Conservation (phyloP, 169 alveolate species). For the Eimeria falciformis region DNA sequence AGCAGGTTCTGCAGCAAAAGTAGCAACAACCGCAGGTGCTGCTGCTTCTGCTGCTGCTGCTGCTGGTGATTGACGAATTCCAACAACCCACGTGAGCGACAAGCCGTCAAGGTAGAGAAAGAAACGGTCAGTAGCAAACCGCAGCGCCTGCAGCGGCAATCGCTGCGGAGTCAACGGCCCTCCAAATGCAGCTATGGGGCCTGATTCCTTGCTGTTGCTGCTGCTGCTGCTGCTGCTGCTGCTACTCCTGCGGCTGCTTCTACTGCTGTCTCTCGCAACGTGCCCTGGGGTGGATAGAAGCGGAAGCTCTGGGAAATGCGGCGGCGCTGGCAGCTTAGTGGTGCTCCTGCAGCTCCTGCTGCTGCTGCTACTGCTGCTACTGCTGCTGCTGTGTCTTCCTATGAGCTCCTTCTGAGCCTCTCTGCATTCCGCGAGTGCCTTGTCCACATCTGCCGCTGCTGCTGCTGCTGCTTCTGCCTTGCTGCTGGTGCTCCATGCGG, state of each 20-base stretch:
- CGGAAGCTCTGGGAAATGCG: background rate
- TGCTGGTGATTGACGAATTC: constrained; percentile 36
- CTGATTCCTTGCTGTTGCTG: background rate
- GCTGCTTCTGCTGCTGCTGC: constrained; percentile 56
- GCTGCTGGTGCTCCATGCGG: constrained; percentile 48
- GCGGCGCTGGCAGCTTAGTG: background rate
- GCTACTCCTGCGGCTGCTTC: background rate
- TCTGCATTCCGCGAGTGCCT: background rate
- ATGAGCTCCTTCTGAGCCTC: background rate
- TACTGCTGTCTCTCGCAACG: background rate
- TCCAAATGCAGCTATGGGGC: constrained; percentile 52
- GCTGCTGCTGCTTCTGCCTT: background rate
- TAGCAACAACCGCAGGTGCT: constrained; percentile 15
- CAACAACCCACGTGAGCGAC: constrained; percentile 19
- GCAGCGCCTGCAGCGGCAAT: constrained; percentile 40
- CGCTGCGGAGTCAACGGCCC: constrained; percentile 41
- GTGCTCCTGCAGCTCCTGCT: constrained; percentile 23
- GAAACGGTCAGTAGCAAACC: constrained; percentile 22
- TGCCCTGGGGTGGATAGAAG: background rate
- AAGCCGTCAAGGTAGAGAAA: constrained; percentile 49
- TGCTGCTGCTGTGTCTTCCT: background rate
- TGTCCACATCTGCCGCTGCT: background rate
- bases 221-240: constrained; percentile 33
- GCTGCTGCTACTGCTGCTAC: constrained; percentile 44
- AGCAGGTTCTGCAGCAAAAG: constrained; percentile 36